Base-by-base conservation (phyloP, 1,139 yeast genomes). In the Yamadazyma oceani region DNA sequence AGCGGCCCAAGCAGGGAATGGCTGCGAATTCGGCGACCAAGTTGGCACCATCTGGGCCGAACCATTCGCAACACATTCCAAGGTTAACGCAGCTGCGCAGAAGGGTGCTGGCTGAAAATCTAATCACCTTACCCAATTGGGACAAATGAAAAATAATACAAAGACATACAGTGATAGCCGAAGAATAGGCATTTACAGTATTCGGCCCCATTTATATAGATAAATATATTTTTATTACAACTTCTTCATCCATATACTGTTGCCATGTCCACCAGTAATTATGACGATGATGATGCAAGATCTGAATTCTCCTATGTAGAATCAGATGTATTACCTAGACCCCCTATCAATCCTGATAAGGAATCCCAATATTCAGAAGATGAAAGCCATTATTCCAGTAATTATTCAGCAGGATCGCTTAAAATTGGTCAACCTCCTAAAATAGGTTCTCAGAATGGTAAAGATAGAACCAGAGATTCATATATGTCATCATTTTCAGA, bases 401-500 rank as follows among this genome's bases (percentile, higher is more conserved):
- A 26, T 16, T 26, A 32, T 5, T 12, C 24, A 12, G 16, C 21
- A 11, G 13, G 15, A 25, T 26, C 27, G 22, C 32, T 17, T 25
- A 21, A 34, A 19, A 13, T n/a, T 14, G 28, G 28, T 10, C 37
- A 35, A 13, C 39, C 40, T n/a, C 25, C 21, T 8, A 36, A 27
- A 8, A 6, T 15, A 6, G 11, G 16, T 7, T n/a, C 11, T 13
- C n/a, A 9, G 5, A 6, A 2, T 11, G 12, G 22, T 26, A 11
- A 32, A 16, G 19, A 27, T 27, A 14, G 26, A 21, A 27, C 31
- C 17, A 43, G 67, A 39, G 64, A 57, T 30, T 55, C 61, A 23
- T 49, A 55, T 38, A 44, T 59, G 43, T 61, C 66, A 10, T 50
- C 49, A 28, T 46, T 54, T 24, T 62, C 68, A 11, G 62, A 57